Percentiles rank a stretch among this genome's conserved stretches.
These are phyloP conservation scores for Carnegiea gigantea DNA, from an alignment of 179 eudicot genomes.

Conservation along the genomic window DNA sequence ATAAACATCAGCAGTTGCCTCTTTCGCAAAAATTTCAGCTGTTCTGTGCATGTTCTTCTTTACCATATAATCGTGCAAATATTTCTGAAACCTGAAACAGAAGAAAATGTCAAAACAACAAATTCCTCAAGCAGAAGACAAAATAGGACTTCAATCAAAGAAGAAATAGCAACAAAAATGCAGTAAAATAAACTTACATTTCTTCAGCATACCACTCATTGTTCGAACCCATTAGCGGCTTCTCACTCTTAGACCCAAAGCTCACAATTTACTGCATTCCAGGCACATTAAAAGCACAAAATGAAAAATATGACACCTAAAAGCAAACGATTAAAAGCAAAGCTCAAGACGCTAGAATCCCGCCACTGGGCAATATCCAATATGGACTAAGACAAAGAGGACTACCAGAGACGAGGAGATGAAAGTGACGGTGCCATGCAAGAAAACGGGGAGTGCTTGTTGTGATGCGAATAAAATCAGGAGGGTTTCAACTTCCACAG, in stretches of 20 bases:
- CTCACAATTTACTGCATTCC: slow-evolving; percentile 4
- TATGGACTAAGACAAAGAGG: not conserved
- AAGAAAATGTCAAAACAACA: not conserved
- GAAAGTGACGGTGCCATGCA: slow-evolving; percentile 42
- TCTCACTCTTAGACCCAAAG: not conserved
- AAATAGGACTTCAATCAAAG: slow-evolving; percentile 2
- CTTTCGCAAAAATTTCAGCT: slow-evolving; percentile 39
- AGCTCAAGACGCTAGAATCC: not conserved
- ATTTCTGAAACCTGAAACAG: slow-evolving; percentile 27
- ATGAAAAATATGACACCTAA: not conserved
- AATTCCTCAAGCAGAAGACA: not conserved
- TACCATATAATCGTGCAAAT: slow-evolving; percentile 35
- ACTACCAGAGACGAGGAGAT: slow-evolving; percentile 20
- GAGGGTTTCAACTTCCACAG: not conserved
- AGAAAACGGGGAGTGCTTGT: not conserved
- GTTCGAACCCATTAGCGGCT: slow-evolving; percentile 25
- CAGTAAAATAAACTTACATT: slow-evolving; percentile 26
- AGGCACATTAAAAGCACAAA: slow-evolving; percentile 6
- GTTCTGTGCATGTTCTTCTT: slow-evolving; percentile 28
- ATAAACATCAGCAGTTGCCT: slow-evolving; percentile 29
- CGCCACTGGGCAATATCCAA: too few relatives aligned
- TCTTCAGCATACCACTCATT: slow-evolving; percentile 33
- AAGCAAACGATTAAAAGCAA: slow-evolving; percentile 8
- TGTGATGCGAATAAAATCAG: not conserved
- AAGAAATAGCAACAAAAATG: not conserved